Evolutionary conservation across 306 rosid species (phyloP), one percentile per base, ranked within the genome.

Genomic region (Luffa aegyptiaca): DNA sequence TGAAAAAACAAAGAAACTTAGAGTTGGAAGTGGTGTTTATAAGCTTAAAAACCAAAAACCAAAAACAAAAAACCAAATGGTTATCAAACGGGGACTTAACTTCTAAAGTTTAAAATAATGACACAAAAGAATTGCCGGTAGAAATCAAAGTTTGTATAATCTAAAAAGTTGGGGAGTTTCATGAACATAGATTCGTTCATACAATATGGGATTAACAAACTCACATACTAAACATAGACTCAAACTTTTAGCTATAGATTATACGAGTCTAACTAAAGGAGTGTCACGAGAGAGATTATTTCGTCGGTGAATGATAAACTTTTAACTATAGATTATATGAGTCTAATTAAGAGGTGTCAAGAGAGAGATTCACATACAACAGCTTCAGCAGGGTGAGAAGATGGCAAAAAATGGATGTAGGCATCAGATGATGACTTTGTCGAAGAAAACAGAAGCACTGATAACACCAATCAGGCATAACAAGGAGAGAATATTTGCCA

Each of bases 401-500:
- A 70, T 9, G 0, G 55, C 51, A 20, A 44, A 42, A 70, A 11
- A 14, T 70, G 76, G 76, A 12, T 26, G 51, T 12, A 21, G 77
- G 11, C 26, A 71, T 71, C 77, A 71, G 58, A 71, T 26, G 57
- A 71, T 31, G 21, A 71, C 58, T 46, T 46, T 71, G 41, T 71
- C 77, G 2, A 71, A 71, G 77, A 71, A 46, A 62, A 92, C 6
- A 35, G 93, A 86, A 77, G 93, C 97, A 84, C 89, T 91, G 20
- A 84, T 82, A 53, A 92, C 82, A 65, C 90, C 80, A 41, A 83
- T 52, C 82, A 94, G 86, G 87, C 84, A 85, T 75, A 92, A 49
- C 81, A 94, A 80, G 41, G 93, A 87, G 82, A 91, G 42, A 66
- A 89, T 7, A 82, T 94, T 93, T 65, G 83, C 84, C 79, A 79